Percentiles rank a stretch among this genome's conserved stretches.
phyloP scores from a whole-genome alignment of 1,284 basidiomycete genomes.

The Phenoliferia sp. region DNA sequence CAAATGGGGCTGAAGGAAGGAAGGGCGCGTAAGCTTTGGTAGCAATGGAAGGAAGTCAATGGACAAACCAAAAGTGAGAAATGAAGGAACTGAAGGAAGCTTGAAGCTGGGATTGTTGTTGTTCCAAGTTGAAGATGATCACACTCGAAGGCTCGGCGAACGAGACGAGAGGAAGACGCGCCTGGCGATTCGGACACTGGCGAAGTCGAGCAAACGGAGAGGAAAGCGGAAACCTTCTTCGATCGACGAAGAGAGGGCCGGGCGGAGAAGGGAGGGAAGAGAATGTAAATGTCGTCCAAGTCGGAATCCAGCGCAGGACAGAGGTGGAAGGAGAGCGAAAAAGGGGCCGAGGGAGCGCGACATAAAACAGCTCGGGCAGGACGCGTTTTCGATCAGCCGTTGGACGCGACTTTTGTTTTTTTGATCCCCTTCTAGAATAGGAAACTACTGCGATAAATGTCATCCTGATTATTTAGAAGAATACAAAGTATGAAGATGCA shows the following conservation, averaged over 20 bases:
- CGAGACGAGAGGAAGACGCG: not conserved
- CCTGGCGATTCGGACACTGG: not conserved
- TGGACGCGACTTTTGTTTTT: not conserved
- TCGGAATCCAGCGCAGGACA: not conserved
- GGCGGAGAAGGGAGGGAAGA: not conserved
- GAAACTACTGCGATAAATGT: too few species aligned
- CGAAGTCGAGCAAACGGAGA: not conserved
- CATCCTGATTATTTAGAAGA: too few species aligned
- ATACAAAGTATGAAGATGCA: too few species aligned
- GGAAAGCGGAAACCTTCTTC: not conserved
- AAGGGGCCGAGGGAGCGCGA: not conserved
- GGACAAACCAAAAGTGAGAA: not conserved
- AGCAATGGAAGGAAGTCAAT: not conserved
- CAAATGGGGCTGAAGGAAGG: too few species aligned
- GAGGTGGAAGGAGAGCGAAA: not conserved
- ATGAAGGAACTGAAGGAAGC: not conserved
- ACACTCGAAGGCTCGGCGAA: not conserved
- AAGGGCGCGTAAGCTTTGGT: not conserved
- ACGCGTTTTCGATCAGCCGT: not conserved
- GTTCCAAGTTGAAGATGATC: not conserved
- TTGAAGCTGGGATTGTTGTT: not conserved
- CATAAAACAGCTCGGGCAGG: not conserved
- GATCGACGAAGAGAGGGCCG: not conserved
- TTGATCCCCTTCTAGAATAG: too few species aligned
- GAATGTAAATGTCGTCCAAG: not conserved